Evolutionary conservation across 805 yeast species (phyloP), one percentile per base, ranked within the genome.

Genomic region (Pichia paraexigua): DNA sequence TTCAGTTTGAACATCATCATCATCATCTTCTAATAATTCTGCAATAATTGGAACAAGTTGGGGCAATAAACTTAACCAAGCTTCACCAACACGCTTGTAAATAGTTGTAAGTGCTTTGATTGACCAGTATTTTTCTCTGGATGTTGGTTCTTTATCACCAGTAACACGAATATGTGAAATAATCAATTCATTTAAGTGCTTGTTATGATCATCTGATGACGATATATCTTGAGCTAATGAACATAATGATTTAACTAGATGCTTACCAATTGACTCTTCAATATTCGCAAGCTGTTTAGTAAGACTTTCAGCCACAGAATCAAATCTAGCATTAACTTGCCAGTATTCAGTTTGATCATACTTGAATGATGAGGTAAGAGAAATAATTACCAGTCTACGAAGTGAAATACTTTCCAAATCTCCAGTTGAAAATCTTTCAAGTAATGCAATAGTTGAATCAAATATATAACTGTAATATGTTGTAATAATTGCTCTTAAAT

Each of bases 41-140:
- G 98, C 97, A 66, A 94, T 88, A 54, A 88, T 78, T 35, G 99
- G 99, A 56, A 94, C 96, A 59, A 94, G 77, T 64, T 91, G 97
- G 24, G 99, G 99, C 60, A 94, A 75, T 72, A 87, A 76, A 35
- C 85, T 73, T 57, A 94, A 76, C 99, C 98, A 94, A 65, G 83
- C 88, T 61, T 94, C 98, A 50, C 98, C 97, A 60, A 90, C 85
- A 72, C 87, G 87, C 58, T 87, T 86, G 76, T 90, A 94, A 32
- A 94, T 80, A 25, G 82, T 74, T 67, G 87, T 88, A 65, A 94
- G 76, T 2, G 87, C 74, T 65, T 84, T 81, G 49, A 88, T 78
- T 25, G 97, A 82, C 92, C 96, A 86, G 58, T 79, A 70, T 63
- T 86, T 85, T 61, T 83, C 89, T 48, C 72, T 71, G 9, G 82